phyloP scores from a whole-genome alignment of 768 basidiomycete genomes.

The Cubamyces sp. region DNA sequence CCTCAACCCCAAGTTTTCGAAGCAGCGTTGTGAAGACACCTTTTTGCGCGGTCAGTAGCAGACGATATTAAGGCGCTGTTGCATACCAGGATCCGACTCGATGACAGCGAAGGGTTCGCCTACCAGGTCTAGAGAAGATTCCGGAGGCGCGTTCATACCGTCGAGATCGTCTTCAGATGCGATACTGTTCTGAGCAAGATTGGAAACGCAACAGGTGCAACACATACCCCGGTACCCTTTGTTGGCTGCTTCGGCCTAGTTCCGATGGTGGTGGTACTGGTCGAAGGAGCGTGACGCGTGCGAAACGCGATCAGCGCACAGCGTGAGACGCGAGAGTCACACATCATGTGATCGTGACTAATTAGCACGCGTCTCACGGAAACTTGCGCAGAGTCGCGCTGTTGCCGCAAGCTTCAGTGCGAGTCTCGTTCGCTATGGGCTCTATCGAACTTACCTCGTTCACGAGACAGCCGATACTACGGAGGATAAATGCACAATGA shows the following conservation, averaged over 20 bases:
- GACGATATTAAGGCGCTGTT: background rate
- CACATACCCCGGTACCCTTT: too few species aligned
- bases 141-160: background rate
- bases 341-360: constrained; percentile 3
- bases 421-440: too few species aligned
- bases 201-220: too few species aligned
- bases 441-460: too few species aligned
- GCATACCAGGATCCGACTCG: constrained; percentile 48
- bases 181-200: too few species aligned
- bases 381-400: background rate
- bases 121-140: constrained; percentile 46
- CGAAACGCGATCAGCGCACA: constrained; percentile 5
- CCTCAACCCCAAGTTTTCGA: constrained; percentile 54
- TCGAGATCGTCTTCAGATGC: too few species aligned
- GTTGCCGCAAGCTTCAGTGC: background rate
- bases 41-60: constrained; percentile 22
- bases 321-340: constrained; percentile 2
- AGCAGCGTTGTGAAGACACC: constrained; percentile 64
- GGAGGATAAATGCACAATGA: too few species aligned
- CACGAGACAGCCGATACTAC: too few species aligned
- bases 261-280: background rate
- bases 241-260: too few species aligned
- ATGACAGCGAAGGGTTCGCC: constrained; percentile 68
- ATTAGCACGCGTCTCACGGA: background rate
- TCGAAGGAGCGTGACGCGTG: background rate